Conservation (phyloP, 2,329 filamentous ascomycete species). For the Alternaria conjuncta region DNA sequence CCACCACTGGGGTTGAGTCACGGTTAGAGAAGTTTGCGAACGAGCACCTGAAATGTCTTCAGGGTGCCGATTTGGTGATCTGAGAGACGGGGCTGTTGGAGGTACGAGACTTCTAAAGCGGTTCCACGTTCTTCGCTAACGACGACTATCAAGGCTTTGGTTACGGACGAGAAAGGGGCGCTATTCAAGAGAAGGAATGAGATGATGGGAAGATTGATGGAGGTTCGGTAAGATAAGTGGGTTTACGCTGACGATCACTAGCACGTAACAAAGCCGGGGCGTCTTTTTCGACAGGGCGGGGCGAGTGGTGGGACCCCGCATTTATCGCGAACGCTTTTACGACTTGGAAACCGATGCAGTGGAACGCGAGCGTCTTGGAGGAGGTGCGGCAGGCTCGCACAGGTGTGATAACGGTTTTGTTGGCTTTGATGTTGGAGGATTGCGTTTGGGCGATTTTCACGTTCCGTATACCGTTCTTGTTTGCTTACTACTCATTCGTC, state of each 20-base stretch:
- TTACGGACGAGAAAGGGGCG: background rate
- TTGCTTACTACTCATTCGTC: background rate
- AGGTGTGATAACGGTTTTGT: background rate
- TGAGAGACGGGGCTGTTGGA: background rate
- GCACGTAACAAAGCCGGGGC: constrained; percentile 13
- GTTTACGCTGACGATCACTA: background rate
- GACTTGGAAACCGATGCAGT: background rate
- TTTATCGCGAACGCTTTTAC: background rate
- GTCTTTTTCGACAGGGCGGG: constrained; percentile 24
- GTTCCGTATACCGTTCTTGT: background rate
- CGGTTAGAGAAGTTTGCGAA: background rate
- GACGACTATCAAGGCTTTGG: background rate
- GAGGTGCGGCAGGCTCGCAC: background rate
- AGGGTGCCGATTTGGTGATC: background rate
- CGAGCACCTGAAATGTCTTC: background rate
- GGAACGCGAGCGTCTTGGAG: background rate
- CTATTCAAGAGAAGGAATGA: background rate
- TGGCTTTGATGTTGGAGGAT: background rate
- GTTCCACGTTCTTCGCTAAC: background rate
- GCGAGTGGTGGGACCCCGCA: constrained; percentile 19
- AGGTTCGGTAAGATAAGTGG: background rate
- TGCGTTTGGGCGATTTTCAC: background rate
- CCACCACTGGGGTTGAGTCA: background rate
- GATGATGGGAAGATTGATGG: background rate
- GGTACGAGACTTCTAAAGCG: background rate